These are phyloP conservation scores for Suillus americanus DNA, from an alignment of 768 basidiomycete species.

Conservation along the genomic window DNA sequence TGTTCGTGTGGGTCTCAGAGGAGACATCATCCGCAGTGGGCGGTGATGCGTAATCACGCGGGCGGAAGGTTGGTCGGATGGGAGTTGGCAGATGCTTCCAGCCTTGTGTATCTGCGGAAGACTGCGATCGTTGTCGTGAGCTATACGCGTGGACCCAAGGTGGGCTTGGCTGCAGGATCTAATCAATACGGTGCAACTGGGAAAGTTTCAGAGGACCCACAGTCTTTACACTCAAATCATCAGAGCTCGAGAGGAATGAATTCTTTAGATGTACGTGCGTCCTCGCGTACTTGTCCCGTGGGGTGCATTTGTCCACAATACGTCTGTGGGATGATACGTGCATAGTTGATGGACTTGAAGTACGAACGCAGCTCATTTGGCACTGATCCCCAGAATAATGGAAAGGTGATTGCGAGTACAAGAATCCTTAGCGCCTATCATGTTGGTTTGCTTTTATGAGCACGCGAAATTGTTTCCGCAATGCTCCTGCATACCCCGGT, in stretches of 20 bases:
- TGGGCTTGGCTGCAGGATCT: constrained; percentile 16
- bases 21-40: constrained; percentile 28
- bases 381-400: neutral
- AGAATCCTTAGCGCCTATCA: neutral
- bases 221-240: constrained; percentile 24
- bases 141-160: constrained; percentile 12
- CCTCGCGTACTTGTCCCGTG: constrained; percentile 33
- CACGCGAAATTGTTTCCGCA: constrained; percentile 14
- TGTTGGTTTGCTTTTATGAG: constrained; percentile 19
- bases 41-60: constrained; percentile 32
- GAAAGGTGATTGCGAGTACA: neutral
- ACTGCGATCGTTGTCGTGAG: constrained; percentile 31
- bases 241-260: constrained; percentile 26
- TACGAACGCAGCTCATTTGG: neutral
- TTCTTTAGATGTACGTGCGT: constrained; percentile 29
- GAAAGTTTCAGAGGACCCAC: constrained; percentile 13
- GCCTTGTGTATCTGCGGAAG: constrained; percentile 32
- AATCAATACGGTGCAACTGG: neutral
- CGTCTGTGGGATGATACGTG: constrained; percentile 26
- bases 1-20: constrained; percentile 26
- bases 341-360: constrained; percentile 4
- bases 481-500: neutral
- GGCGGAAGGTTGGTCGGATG: constrained; percentile 34
- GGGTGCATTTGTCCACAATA: constrained; percentile 34
- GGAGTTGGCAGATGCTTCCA: constrained; percentile 33